Conservation (phyloP, 139 green algal species). For the Micromonas pusilla region DNA sequence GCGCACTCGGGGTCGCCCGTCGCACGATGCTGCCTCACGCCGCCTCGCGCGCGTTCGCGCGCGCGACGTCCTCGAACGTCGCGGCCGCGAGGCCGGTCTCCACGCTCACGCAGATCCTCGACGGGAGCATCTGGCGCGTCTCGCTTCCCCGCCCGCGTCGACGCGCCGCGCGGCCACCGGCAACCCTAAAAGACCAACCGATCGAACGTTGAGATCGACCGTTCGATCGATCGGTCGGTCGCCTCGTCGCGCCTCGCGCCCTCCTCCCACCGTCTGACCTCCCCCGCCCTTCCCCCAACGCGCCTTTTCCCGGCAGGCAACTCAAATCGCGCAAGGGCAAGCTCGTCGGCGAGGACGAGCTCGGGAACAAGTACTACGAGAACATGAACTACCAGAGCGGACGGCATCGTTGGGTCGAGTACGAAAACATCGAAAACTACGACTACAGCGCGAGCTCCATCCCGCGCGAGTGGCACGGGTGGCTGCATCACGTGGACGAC, state of each 20-base stretch:
- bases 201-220: neutral
- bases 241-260: no score
- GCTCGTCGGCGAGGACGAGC: conserved; percentile 6
- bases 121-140: conserved; percentile 6
- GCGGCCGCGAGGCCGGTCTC: neutral
- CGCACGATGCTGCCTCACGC: no score
- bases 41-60: neutral
- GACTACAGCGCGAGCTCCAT: conserved; percentile 1
- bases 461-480: conserved; percentile 16
- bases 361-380: conserved; percentile 22
- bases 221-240: no score
- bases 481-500: conserved; percentile 14
- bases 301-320: neutral
- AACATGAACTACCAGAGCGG: conserved; percentile 3
- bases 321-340: neutral
- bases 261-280: no score
- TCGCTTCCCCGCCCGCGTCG: neutral
- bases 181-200: neutral
- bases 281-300: no score
- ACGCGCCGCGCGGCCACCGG: no score
- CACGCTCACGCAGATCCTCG: neutral
- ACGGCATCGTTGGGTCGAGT: conserved; percentile 12
- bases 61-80: neutral
- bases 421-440: neutral
- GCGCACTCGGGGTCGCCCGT: no score